Percentiles rank a stretch among this genome's conserved stretches.
These are phyloP conservation scores for Saraca asoca DNA, from an alignment of 331 rosid species.

Conservation along the genomic window DNA sequence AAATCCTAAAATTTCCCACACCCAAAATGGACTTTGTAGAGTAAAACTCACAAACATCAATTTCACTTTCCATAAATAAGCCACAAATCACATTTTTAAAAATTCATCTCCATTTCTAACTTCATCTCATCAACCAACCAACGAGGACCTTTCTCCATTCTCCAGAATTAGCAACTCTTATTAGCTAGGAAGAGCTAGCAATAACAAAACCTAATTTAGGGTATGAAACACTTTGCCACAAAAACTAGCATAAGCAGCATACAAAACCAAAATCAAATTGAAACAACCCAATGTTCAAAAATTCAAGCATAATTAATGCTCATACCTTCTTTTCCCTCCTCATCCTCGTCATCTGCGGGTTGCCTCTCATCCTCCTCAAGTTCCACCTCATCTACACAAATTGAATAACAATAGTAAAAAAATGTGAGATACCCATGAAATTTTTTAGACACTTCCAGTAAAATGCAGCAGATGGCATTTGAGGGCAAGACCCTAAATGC, in stretches of 20 bases:
- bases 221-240: too few relatives aligned
- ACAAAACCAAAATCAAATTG: neutral
- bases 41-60: neutral
- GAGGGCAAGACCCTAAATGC: too few relatives aligned
- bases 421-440: conserved; percentile 24
- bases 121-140: conserved; percentile 3
- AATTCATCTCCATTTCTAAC: neutral
- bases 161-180: neutral
- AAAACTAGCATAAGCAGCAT: too few relatives aligned
- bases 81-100: neutral
- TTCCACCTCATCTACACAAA: conserved; percentile 70
- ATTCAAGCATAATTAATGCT: conserved; percentile 6
- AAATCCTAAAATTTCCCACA: neutral
- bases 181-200: neutral
- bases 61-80: neutral
- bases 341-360: conserved; percentile 69
- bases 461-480: too few relatives aligned
- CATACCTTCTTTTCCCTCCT: conserved; percentile 92
- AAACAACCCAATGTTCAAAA: neutral
- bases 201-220: conserved; percentile 16
- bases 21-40: neutral
- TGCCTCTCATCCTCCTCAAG: conserved; percentile 74
- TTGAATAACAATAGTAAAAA: conserved; percentile 23
- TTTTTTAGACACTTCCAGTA: neutral
- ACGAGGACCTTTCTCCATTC: conserved; percentile 1